phyloP scores from a whole-genome alignment of 1,139 yeast genomes.

The Yamadazyma diddensiae region DNA sequence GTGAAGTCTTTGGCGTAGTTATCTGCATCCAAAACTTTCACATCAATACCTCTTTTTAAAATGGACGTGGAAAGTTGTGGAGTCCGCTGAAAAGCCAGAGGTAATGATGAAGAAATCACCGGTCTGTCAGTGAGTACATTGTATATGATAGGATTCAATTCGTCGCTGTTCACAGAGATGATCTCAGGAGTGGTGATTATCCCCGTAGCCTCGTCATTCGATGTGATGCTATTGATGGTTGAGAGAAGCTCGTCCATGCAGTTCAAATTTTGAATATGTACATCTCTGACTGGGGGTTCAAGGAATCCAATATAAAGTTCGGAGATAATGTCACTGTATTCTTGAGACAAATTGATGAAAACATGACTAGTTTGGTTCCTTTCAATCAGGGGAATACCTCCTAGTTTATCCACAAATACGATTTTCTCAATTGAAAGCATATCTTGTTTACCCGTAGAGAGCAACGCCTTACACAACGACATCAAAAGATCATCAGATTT shows the following conservation, averaged over 20 bases:
- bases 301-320: conserved; percentile 60
- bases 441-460: conserved; percentile 19
- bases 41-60: conserved; percentile 72
- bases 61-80: conserved; percentile 75
- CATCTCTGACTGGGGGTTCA: conserved; percentile 39
- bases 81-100: conserved; percentile 64
- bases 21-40: conserved; percentile 45
- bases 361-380: conserved; percentile 84
- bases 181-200: conserved; percentile 41
- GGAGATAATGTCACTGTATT: conserved; percentile 60
- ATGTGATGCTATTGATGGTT: conserved; percentile 27
- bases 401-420: conserved; percentile 72
- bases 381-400: conserved; percentile 89
- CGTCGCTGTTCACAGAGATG: conserved; percentile 44
- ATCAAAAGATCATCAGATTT: conserved; percentile 33
- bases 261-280: conserved; percentile 53
- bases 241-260: conserved; percentile 48
- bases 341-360: conserved; percentile 81
- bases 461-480: conserved; percentile 26
- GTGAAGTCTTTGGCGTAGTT: conserved; percentile 34
- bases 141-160: conserved; percentile 76
- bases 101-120: conserved; percentile 87
- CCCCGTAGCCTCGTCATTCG: conserved; percentile 45
- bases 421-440: conserved; percentile 72
- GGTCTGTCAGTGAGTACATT: conserved; percentile 90